phyloP scores from a whole-genome alignment of 148 eudicot genomes.

The Beta vulgaris region DNA sequence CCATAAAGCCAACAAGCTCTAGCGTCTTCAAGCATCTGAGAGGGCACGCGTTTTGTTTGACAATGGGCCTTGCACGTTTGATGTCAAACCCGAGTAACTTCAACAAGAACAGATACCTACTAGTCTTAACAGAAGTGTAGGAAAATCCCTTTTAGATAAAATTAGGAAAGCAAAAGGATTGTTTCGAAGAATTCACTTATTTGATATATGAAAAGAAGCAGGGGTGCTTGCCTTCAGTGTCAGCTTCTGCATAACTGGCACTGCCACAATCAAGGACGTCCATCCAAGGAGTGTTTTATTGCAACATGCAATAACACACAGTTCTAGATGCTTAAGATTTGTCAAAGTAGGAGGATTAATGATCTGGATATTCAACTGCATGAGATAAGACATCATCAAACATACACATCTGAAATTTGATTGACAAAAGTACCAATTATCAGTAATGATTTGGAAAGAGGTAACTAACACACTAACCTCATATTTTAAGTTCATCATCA shows the following conservation, averaged over 20 bases:
- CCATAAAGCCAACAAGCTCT: slow-evolving; percentile 6
- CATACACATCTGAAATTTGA: too few relatives aligned
- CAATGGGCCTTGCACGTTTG: background rate
- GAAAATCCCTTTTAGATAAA: too few relatives aligned
- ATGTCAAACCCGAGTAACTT: background rate
- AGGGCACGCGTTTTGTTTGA: background rate
- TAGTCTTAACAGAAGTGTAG: too few relatives aligned
- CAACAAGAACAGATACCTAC: background rate
- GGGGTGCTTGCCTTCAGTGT: slow-evolving; percentile 3
- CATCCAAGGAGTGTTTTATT: background rate
- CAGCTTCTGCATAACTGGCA: background rate
- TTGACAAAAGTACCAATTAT: background rate
- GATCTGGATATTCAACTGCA: background rate
- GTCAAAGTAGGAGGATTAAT: slow-evolving; percentile 8
- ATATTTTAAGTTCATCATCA: background rate
- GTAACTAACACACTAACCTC: background rate
- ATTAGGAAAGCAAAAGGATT: too few relatives aligned
- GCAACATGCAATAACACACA: background rate
- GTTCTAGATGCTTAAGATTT: slow-evolving; percentile 14
- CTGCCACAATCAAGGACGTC: slow-evolving; percentile 12
- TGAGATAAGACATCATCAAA: background rate
- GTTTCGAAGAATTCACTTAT: too few relatives aligned
- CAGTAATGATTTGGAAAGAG: background rate
- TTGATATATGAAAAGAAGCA: background rate
- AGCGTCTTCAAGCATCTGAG: slow-evolving; percentile 7